A percentile compares a stretch with the other conserved stretches of the same genome.
Conservation (phyloP, 768 basidiomycete genomes). For the Lactarius indigo region DNA sequence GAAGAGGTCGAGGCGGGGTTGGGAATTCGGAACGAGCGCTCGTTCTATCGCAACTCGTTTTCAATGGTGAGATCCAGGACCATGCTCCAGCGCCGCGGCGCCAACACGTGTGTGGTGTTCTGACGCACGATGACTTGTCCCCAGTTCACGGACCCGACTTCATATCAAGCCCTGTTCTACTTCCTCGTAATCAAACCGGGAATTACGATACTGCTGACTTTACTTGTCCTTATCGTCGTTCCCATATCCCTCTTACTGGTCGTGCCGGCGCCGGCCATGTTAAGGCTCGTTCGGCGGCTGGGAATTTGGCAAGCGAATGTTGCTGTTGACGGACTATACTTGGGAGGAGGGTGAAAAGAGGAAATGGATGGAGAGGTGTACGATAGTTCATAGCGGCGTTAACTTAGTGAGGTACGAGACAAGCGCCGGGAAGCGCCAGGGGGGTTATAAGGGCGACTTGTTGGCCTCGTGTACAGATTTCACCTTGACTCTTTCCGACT, state of each 20-base stretch:
- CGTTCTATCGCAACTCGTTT: slow-evolving; percentile 80
- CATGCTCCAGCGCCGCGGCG: slow-evolving; percentile 8
- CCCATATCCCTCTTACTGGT: slow-evolving; percentile 57
- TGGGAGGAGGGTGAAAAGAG: slow-evolving; percentile 35
- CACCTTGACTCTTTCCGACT: slow-evolving; percentile 1
- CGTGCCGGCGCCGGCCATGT: slow-evolving; percentile 62
- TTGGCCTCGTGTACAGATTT: slow-evolving; percentile 13
- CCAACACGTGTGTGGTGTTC: slow-evolving; percentile 9
- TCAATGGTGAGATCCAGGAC: slow-evolving; percentile 56
- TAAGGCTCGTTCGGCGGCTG: slow-evolving; percentile 60
- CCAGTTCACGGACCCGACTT: slow-evolving; percentile 77
- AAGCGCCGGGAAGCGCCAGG: slow-evolving; percentile 19
- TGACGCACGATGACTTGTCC: slow-evolving; percentile 7
- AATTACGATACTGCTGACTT: slow-evolving; percentile 64
- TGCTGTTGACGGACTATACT: slow-evolving; percentile 66
- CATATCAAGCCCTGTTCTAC: slow-evolving; percentile 84
- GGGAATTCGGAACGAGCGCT: slow-evolving; percentile 44
- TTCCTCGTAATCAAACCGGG: slow-evolving; percentile 84
- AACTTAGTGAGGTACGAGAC: slow-evolving; percentile 1
- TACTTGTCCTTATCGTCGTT: slow-evolving; percentile 52
- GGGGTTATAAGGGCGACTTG: slow-evolving; percentile 12
- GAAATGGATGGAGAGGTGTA: neutral
- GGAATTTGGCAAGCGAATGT: slow-evolving; percentile 84
- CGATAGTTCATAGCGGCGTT: neutral
- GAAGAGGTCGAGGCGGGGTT: slow-evolving; percentile 49